Conservation (phyloP, 352 stramenopile genomes). For the Thalassiosira livingstoniorum region DNA sequence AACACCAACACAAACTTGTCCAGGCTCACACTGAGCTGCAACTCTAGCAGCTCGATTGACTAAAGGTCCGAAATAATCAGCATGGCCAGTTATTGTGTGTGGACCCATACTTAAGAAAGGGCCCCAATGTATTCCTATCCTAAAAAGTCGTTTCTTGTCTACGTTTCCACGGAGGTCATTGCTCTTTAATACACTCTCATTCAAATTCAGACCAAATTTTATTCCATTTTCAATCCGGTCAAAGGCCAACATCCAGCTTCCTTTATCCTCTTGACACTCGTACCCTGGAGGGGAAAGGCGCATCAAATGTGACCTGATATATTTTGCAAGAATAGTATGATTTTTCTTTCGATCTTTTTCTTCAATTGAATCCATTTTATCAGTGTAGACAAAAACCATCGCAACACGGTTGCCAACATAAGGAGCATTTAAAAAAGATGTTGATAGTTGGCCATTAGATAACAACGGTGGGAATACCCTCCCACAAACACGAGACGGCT, state of each 20-base stretch:
- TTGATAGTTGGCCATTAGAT: slow-evolving; percentile 50
- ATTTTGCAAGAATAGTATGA: slow-evolving; percentile 54
- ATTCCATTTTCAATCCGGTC: slow-evolving; percentile 49
- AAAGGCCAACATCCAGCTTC: slow-evolving; percentile 62
- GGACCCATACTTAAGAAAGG: slow-evolving; percentile 57
- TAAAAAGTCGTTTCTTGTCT: slow-evolving; percentile 35
- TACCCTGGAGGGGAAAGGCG: slow-evolving; percentile 46
- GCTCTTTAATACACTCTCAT: slow-evolving; percentile 41
- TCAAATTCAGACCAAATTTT: slow-evolving; percentile 58
- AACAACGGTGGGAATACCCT: slow-evolving; percentile 48
- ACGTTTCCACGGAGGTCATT: slow-evolving; percentile 29
- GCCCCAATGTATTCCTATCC: slow-evolving; percentile 50
- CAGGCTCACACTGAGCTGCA: slow-evolving; percentile 41
- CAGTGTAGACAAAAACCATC: slow-evolving; percentile 61
- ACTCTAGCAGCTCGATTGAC: slow-evolving; percentile 58
- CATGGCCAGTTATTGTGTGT: slow-evolving; percentile 55
- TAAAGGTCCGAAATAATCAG: slow-evolving; percentile 65
- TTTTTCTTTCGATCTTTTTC: slow-evolving; percentile 52
- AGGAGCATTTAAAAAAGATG: slow-evolving; percentile 58
- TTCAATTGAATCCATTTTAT: slow-evolving; percentile 46
- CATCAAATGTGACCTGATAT: slow-evolving; percentile 46
- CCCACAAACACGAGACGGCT: slow-evolving; percentile 28
- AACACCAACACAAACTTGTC: slow-evolving; percentile 41
- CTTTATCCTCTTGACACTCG: slow-evolving; percentile 61
- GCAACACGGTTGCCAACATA: slow-evolving; percentile 45